phyloP scores from a whole-genome alignment of 2,329 filamentous ascomycete genomes.

The Colletotrichum sp. region DNA sequence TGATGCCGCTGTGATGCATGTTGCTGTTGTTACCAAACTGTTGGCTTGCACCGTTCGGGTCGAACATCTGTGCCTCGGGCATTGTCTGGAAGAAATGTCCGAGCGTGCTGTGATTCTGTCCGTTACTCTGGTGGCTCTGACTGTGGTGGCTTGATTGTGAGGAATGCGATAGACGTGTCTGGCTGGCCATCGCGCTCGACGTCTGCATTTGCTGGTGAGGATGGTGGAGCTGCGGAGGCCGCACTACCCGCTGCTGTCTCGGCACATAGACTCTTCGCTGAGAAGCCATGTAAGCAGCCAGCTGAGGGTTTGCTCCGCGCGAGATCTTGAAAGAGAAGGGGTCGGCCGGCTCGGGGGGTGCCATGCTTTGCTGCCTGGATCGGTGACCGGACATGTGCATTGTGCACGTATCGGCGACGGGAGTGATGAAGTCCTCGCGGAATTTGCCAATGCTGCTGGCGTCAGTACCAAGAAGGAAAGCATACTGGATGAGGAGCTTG shows the following conservation, averaged over 20 bases:
- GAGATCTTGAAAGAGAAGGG: slow-evolving; percentile 42
- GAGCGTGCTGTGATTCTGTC: slow-evolving; percentile 5
- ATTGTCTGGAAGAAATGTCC: slow-evolving; percentile 21
- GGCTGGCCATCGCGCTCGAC: slow-evolving; percentile 19
- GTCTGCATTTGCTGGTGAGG: slow-evolving; percentile 16
- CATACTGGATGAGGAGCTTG: slow-evolving; percentile 42
- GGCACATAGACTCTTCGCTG: slow-evolving; percentile 38
- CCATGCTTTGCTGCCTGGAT: slow-evolving; percentile 18
- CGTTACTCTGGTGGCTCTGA: background rate
- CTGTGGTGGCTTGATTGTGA: slow-evolving; percentile 14
- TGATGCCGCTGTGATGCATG: slow-evolving; percentile 32
- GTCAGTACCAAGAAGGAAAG: slow-evolving; percentile 41
- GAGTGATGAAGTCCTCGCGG: slow-evolving; percentile 37
- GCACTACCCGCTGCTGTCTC: slow-evolving; percentile 12
- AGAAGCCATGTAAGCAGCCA: slow-evolving; percentile 38
- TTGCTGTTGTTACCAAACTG: background rate
- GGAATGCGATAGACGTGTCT: slow-evolving; percentile 15
- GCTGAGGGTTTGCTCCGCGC: slow-evolving; percentile 34
- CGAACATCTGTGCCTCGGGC: slow-evolving; percentile 20
- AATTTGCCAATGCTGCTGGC: slow-evolving; percentile 29
- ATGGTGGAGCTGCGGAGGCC: slow-evolving; percentile 19
- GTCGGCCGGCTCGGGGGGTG: slow-evolving; percentile 25
- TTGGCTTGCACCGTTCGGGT: slow-evolving; percentile 9
- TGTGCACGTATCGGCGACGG: slow-evolving; percentile 39
- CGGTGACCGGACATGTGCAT: slow-evolving; percentile 39